phyloP scores from a whole-genome alignment of 441 rosid genomes.

The Kokia cookei region DNA sequence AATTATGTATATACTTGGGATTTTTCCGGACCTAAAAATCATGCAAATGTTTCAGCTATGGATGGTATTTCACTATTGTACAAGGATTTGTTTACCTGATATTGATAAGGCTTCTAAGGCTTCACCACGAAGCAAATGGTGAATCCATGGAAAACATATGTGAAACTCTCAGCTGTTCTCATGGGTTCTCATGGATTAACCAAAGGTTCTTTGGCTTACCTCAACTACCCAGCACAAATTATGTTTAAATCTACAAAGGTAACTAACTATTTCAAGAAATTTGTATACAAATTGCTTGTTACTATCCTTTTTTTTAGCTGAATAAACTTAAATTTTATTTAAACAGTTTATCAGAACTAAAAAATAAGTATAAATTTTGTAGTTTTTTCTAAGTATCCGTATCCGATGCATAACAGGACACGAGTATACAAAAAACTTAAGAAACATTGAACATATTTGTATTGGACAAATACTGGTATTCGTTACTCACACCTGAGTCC shows the following conservation, averaged over 20 bases:
- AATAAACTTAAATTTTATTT: too few species aligned
- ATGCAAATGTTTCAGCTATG: slow-evolving; percentile 47
- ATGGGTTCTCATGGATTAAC: slow-evolving; percentile 95
- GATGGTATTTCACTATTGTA: slow-evolving; percentile 89
- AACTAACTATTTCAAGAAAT: neutral
- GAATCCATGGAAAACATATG: slow-evolving; percentile 89
- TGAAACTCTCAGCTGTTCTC: slow-evolving; percentile 85
- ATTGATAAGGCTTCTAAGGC: slow-evolving; percentile 75
- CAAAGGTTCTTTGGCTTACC: slow-evolving; percentile 86
- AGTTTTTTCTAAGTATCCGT: too few species aligned
- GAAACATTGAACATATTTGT: too few species aligned
- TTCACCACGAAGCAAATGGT: slow-evolving; percentile 74
- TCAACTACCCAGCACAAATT: slow-evolving; percentile 90
- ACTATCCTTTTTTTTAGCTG: neutral
- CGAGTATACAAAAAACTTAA: too few species aligned
- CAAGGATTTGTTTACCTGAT: slow-evolving; percentile 78
- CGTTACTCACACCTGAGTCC: too few species aligned
- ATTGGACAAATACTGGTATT: too few species aligned
- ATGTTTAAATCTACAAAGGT: slow-evolving; percentile 97
- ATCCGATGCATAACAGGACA: too few species aligned
- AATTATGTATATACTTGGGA: neutral
- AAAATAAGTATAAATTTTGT: neutral
- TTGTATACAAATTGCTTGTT: neutral
- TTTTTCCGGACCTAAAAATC: neutral
- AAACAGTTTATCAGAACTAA: neutral